phyloP scores from a whole-genome alignment of 805 yeast genomes.

The Schizosaccharomyces japonicus region DNA sequence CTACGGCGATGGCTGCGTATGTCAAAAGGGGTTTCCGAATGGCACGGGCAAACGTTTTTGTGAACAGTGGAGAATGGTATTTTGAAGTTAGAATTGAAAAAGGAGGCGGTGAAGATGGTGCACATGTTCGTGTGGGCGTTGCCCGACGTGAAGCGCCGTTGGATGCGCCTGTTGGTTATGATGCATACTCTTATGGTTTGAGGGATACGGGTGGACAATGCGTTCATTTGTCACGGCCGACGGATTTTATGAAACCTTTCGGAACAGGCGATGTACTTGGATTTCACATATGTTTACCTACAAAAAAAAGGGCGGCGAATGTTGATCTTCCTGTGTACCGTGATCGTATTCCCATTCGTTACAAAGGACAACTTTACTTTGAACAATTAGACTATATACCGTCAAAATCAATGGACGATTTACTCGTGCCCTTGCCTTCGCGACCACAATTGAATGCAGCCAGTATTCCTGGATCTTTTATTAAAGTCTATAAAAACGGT shows the following conservation, averaged over 20 bases:
- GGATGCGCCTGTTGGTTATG: conserved; percentile 90
- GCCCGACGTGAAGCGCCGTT: conserved; percentile 59
- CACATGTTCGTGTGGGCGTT: conserved; percentile 62
- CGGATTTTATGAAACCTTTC: conserved; percentile 34
- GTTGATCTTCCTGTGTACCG: conserved; percentile 22
- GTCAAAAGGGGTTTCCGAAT: conserved; percentile 60
- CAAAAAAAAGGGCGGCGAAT: not conserved
- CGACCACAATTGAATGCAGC: conserved; percentile 19
- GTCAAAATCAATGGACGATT: conserved; percentile 47
- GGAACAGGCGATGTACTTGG: conserved; percentile 67
- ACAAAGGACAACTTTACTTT: conserved; percentile 50
- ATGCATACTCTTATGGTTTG: conserved; percentile 79
- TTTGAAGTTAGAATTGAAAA: conserved; percentile 45
- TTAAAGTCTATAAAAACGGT: conserved; percentile 63
- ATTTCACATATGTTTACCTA: conserved; percentile 45
- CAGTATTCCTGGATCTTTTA: conserved; percentile 27
- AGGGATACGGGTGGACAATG: conserved; percentile 57
- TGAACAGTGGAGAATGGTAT: conserved; percentile 59
- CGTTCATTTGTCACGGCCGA: conserved; percentile 51
- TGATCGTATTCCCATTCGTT: conserved; percentile 72
- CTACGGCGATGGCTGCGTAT: conserved; percentile 21
- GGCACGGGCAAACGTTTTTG: conserved; percentile 45
- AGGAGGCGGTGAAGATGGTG: conserved; percentile 16
- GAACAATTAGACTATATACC: conserved; percentile 65
- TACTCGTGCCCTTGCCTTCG: conserved; percentile 21